phyloP scores from a whole-genome alignment of 306 rosid species.

The Adenanthera pavonina region DNA sequence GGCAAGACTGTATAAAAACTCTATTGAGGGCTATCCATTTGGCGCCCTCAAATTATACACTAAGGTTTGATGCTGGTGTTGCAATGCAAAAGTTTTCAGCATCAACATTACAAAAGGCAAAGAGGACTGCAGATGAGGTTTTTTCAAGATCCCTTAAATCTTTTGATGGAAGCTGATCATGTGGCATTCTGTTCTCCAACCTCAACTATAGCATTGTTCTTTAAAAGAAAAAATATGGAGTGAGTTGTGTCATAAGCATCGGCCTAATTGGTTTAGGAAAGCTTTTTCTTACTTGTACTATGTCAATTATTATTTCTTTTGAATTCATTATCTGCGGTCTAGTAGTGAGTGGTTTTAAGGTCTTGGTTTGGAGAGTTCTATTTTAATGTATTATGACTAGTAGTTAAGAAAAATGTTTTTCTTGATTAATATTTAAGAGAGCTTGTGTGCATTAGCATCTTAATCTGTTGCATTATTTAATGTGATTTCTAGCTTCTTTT shows the following conservation, averaged over 20 bases:
- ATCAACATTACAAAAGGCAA: constrained; percentile 87
- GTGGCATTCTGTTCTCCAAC: constrained; percentile 18
- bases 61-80: constrained; percentile 98
- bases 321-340: neutral
- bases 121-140: constrained; percentile 98
- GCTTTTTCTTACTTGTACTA: neutral
- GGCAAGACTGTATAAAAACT: constrained; percentile 99
- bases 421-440: neutral
- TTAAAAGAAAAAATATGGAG: constrained; percentile 14
- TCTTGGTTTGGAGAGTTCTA: neutral
- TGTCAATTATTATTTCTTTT: neutral
- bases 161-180: constrained; percentile 27
- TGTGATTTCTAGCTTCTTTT: neutral
- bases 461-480: neutral
- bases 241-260: neutral
- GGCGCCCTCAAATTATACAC: constrained; percentile 94
- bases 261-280: constrained; percentile 2
- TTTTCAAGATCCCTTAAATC: constrained; percentile 26
- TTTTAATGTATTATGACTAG: neutral
- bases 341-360: neutral
- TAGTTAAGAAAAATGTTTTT: neutral
- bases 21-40: constrained; percentile 93
- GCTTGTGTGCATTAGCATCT: neutral
- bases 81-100: constrained; percentile 99
- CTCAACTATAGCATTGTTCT: constrained; percentile 21